These are phyloP conservation scores for Sextonia rubra DNA, from an alignment of 164 flowering plant species.

Conservation along the genomic window DNA sequence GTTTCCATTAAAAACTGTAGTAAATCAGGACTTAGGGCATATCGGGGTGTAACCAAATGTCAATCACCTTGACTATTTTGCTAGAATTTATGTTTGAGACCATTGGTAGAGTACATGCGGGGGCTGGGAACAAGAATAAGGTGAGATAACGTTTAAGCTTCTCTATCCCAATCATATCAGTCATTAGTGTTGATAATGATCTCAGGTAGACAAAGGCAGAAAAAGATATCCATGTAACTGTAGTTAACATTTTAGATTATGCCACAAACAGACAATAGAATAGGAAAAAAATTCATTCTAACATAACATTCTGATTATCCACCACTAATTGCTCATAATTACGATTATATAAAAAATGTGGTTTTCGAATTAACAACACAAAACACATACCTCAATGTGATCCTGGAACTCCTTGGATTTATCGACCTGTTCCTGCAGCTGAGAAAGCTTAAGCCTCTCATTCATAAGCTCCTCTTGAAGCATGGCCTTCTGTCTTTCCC, in stretches of 20 bases:
- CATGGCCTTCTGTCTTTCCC: slow-evolving; percentile 72
- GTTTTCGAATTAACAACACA: not conserved
- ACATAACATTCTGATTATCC: not conserved
- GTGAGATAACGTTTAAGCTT: not conserved
- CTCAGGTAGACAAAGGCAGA: not conserved
- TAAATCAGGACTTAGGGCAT: not conserved
- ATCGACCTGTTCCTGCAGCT: slow-evolving; percentile 53
- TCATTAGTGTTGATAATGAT: not conserved
- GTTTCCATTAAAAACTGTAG: not conserved
- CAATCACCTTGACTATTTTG: not conserved
- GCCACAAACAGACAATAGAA: not conserved
- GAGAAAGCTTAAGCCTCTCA: slow-evolving; percentile 49
- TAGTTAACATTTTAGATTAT: too few species aligned
- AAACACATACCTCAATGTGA: slow-evolving; percentile 61
- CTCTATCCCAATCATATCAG: not conserved
- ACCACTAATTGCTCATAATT: not conserved
- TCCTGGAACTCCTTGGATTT: slow-evolving; percentile 51
- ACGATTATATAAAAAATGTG: not conserved
- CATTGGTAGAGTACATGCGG: too few species aligned
- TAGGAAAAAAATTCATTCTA: not conserved
- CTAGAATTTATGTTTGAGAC: not conserved
- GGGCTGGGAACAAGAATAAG: not conserved
- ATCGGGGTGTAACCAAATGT: not conserved
- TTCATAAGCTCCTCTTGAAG: slow-evolving; percentile 71
- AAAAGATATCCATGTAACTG: not conserved